Evolutionary conservation across 2,329 filamentous ascomycete species (phyloP).

Genomic region (Alternaria panax): DNA sequence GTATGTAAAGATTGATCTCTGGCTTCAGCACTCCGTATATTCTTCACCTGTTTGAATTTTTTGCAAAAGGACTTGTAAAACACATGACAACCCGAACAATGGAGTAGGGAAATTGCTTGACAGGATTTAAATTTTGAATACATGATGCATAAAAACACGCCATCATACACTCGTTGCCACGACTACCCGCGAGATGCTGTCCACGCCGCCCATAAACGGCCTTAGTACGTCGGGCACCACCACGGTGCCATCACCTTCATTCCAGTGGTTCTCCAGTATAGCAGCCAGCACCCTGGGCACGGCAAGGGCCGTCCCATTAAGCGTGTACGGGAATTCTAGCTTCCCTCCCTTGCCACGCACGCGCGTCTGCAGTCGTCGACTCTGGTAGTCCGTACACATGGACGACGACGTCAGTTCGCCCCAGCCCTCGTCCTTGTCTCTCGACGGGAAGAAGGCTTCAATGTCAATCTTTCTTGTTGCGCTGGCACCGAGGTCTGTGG

Average conservation of each 20-base stretch:
- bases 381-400: slow-evolving; percentile 95
- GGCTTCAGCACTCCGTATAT: too few relatives aligned
- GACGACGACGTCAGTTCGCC: slow-evolving; percentile 92
- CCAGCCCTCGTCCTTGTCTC: slow-evolving; percentile 76
- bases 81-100: too few relatives aligned
- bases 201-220: slow-evolving; percentile 79
- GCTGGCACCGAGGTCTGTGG: slow-evolving; percentile 85
- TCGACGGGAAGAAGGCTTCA: slow-evolving; percentile 90
- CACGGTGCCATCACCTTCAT: slow-evolving; percentile 72
- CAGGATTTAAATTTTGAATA: too few relatives aligned
- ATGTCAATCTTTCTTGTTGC: slow-evolving; percentile 90
- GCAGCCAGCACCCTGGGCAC: slow-evolving; percentile 89
- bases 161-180: too few relatives aligned
- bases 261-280: slow-evolving; percentile 89
- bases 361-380: slow-evolving; percentile 78
- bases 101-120: too few relatives aligned
- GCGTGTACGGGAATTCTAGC: slow-evolving; percentile 80
- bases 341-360: slow-evolving; percentile 63
- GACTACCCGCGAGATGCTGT: too few relatives aligned
- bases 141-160: too few relatives aligned
- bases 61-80: too few relatives aligned
- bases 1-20: too few relatives aligned
- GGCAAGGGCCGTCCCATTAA: slow-evolving; percentile 93
- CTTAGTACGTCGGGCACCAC: slow-evolving; percentile 79
- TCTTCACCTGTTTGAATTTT: too few relatives aligned